Evolutionary conservation across 176 grass and related monocot species (phyloP).

Genomic region (Cenchrus purpureus): DNA sequence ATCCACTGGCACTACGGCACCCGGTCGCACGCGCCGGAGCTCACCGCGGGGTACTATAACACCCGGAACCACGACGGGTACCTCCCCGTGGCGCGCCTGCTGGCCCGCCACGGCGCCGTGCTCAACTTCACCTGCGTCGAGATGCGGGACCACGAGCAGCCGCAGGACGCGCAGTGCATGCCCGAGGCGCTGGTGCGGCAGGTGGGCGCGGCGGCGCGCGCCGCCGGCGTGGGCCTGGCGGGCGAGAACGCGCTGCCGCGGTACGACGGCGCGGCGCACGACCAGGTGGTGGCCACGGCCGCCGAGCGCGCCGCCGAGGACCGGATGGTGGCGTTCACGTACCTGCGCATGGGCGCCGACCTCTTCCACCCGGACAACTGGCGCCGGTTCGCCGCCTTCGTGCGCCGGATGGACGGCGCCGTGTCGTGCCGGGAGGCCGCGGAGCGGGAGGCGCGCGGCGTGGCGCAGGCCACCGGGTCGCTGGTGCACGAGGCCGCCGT

Average conservation of each 20-base stretch:
- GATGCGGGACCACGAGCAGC: conserved; percentile 84
- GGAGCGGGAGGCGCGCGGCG: conserved; percentile 51
- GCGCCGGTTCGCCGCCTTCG: conserved; percentile 67
- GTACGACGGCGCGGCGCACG: conserved; percentile 68
- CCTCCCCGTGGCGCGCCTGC: conserved; percentile 47
- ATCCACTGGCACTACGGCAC: conserved; percentile 89
- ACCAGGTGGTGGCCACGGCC: conserved; percentile 62
- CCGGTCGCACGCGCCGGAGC: conserved; percentile 65
- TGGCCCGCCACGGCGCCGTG: conserved; percentile 55
- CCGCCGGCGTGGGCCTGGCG: conserved; percentile 48
- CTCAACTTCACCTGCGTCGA: conserved; percentile 88
- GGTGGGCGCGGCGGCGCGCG: conserved; percentile 59
- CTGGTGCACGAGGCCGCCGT: conserved; percentile 57
- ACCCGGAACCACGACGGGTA: conserved; percentile 67
- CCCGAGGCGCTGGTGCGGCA: conserved; percentile 70
- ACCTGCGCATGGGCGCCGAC: conserved; percentile 69
- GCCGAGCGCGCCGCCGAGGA: conserved; percentile 41
- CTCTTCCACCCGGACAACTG: conserved; percentile 71
- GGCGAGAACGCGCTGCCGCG: conserved; percentile 76
- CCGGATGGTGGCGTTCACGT: conserved; percentile 86
- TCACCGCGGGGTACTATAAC: conserved; percentile 79
- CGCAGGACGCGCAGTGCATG: conserved; percentile 60
- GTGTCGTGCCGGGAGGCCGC: conserved; percentile 36
- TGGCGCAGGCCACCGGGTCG: conserved; percentile 56
- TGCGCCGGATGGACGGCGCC: conserved; percentile 53